These are phyloP conservation scores for Lyophyllum semitale DNA, from an alignment of 768 basidiomycete species.

Conservation along the genomic window DNA sequence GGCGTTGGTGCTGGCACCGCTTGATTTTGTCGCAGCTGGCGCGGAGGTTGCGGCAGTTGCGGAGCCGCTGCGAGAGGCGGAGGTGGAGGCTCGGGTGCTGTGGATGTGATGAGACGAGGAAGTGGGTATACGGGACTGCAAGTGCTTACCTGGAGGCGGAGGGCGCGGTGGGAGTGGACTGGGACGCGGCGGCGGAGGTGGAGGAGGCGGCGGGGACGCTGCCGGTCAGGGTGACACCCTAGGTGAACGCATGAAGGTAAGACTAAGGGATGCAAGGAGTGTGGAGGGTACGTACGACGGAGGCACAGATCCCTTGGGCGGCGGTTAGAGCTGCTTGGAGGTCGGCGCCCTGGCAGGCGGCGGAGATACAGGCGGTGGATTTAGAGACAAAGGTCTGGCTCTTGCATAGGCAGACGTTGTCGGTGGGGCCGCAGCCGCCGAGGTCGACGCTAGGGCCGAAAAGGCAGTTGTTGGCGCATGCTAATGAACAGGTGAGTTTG, in stretches of 20 bases:
- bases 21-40: conserved; percentile 12
- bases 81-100: not conserved
- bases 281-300: conserved; percentile 46
- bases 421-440: conserved; percentile 46
- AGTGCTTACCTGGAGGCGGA: conserved; percentile 9
- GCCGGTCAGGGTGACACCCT: conserved; percentile 57
- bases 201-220: conserved; percentile 13
- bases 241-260: not conserved
- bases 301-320: conserved; percentile 45
- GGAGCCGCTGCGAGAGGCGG: not conserved
- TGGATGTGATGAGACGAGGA: not conserved
- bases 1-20: conserved; percentile 19
- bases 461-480: conserved; percentile 54
- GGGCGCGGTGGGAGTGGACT: conserved; percentile 6
- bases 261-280: not conserved
- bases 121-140: not conserved
- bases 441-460: conserved; percentile 33
- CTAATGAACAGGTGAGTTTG: conserved; percentile 29
- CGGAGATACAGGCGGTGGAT: conserved; percentile 50
- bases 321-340: conserved; percentile 40
- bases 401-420: conserved; percentile 62
- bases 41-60: conserved; percentile 12
- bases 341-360: conserved; percentile 48
- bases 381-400: conserved; percentile 42
- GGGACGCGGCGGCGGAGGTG: conserved; percentile 1